Base-by-base conservation (phyloP, 352 stramenopile genomes). In the Globisporangium barbulae region DNA sequence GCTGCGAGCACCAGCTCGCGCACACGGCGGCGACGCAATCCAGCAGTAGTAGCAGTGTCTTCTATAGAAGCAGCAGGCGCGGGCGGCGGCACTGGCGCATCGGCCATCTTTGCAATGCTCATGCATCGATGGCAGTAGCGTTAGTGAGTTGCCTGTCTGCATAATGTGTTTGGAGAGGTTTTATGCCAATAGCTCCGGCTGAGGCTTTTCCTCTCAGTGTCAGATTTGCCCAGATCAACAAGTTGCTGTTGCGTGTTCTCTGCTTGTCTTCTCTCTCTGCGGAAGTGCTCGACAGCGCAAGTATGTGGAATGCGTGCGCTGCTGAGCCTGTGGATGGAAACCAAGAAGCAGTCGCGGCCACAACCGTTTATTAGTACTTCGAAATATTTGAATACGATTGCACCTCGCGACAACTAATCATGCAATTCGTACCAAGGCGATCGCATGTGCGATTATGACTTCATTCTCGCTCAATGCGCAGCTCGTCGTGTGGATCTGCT, bases 1-100 rank as follows among this genome's bases (percentile, higher is more conserved):
- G 85, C 85, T 50, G 74, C 67, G 28, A 96, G 80, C 44, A 96
- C 62, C 30, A 93, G 76, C 53, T 72, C 73, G 28, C 83, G 79
- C 65, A 91, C 61, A 53, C 62, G 79, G 22, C 56, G 30, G 28
- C 73, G 70, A 19, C 72, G 64, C 3, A 35, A 21, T 2, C 17
- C 22, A 58, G 15, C 3, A 31, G 22, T 9, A 12, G 22, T 25
- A 33, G 21, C 17, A 28, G 33, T 30, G 8, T 8, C 31, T 5
- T 22, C n/a, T 37, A 64, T 30, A 45, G 56, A 53, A 31, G 57
- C 3, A 48, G 44, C 45, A 10, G 15, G 5, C 45, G 30, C 8
- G 6, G 57, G 41, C 39, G 57, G 44, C 15, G 15, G 25, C 19
- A 21, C 9, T 39, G 56, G 37, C 25, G 28, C 13, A 21, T 44